Base-by-base conservation (phyloP, 768 basidiomycete species). In the Podaxis sp. region DNA sequence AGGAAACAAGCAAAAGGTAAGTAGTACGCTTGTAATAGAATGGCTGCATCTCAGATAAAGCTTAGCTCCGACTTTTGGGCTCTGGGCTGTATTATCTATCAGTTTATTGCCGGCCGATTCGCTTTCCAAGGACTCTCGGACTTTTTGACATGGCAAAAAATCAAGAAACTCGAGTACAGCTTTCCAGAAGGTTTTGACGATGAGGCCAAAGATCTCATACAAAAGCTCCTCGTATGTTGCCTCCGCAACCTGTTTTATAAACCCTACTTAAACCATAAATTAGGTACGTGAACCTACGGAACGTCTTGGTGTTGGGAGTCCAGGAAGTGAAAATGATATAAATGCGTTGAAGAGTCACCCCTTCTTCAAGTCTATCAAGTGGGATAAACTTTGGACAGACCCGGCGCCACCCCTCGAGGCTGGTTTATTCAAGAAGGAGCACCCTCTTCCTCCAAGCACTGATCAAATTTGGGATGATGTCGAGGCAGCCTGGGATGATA, bases 111-210 rank as follows among this genome's bases (percentile, higher is more conserved):
- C 12, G 96, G 96, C 41, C 85, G 85, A 46, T 96, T 96, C 66
- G 92, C 95, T 1, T 99, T 99, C 78, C 85, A 91, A 65, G 95
- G 90, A 3, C 79, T 88, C 5, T 94, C 95, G 0, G 94, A 98
- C 63, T 98, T 96, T 70, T 85, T 97, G 63, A 97, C 91, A 36
- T 96, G 94, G 85, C 90, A 97, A 71, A 94, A 94, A 77, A 93
- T 98, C 75, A 91, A 95, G 75, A 82, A 86, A 50, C 79, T 92
- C 52, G 90, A 96, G 50, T 98, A 94, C 76, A 79, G 84, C 22
- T 93, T 95, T 71, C 94, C 96, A 0, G 87, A 89, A 8, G 89
- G 85, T 1, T 96, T 97, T 68, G 93, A 96, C 69, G 77, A 81
- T 50, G 82, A 88, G 43, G 94, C 94, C 3, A 84, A 85, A 66